A percentile compares a stretch with the other conserved stretches of the same genome.
These are phyloP conservation scores for Cucumis cinereus DNA, from an alignment of 306 rosid species.

Conservation along the genomic window DNA sequence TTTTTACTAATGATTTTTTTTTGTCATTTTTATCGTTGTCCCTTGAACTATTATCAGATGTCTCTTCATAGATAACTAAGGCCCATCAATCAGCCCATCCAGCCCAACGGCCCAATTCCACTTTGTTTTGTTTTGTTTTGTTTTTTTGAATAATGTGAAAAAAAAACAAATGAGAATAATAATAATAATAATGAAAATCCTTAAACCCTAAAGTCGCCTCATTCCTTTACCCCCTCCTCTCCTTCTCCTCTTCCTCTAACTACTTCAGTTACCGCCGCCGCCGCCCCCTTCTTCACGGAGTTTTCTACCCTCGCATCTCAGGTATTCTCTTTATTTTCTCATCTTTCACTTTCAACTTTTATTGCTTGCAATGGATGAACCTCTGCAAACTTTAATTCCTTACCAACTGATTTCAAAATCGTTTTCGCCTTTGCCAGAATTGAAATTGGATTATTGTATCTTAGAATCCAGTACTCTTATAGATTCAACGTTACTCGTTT, in stretches of 20 bases:
- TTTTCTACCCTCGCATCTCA: background rate
- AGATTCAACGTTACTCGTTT: background rate
- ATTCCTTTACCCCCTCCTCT: background rate
- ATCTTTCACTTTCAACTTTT: background rate
- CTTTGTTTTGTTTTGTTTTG: background rate
- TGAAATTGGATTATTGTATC: background rate
- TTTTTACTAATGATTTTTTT: no score
- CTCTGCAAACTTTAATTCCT: background rate
- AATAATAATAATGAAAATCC: background rate
- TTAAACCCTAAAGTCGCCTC: background rate
- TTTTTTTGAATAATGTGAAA: background rate
- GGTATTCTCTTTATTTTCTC: background rate
- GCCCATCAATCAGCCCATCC: background rate
- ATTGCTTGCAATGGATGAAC: background rate
- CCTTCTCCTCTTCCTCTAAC: background rate
- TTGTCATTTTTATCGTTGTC: no score
- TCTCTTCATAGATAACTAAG: background rate
- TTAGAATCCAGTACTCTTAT: background rate
- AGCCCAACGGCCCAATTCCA: background rate
- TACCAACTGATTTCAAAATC: background rate
- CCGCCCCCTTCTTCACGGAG: background rate
- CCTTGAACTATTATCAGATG: no score
- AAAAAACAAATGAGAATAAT: background rate
- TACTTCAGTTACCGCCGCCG: background rate
- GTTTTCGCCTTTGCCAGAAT: background rate